Evolutionary conservation across 305 asterid genomes (phyloP).

Genomic region (Solanum aculeatissimum): DNA sequence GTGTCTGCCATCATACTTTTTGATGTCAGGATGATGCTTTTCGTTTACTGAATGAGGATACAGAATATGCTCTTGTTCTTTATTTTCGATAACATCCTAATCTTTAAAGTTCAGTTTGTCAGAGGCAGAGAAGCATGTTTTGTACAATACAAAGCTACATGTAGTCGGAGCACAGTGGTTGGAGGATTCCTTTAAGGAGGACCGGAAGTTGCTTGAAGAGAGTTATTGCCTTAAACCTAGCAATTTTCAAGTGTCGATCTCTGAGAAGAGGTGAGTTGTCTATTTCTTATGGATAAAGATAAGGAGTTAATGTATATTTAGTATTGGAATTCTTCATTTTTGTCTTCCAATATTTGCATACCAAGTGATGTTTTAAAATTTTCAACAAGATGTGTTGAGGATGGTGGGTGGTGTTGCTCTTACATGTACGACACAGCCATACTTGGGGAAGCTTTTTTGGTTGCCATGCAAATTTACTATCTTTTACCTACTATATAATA

Average conservation of each 20-base stretch:
- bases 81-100: background rate
- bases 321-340: background rate
- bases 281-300: background rate
- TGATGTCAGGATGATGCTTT: background rate
- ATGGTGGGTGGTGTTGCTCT: background rate
- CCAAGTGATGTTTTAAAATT: background rate
- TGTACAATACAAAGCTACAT: constrained; percentile 39
- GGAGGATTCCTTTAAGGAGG: constrained; percentile 55
- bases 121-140: constrained; percentile 32
- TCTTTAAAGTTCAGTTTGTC: constrained; percentile 46
- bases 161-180: constrained; percentile 68
- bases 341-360: background rate
- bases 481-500: background rate
- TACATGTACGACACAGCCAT: background rate
- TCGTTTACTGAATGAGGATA: background rate
- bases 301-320: background rate
- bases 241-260: constrained; percentile 20
- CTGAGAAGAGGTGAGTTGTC: constrained; percentile 35
- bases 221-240: constrained; percentile 50
- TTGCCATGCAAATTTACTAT: background rate
- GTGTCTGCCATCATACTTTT: background rate
- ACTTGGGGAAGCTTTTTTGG: background rate
- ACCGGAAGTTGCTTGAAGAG: constrained; percentile 50
- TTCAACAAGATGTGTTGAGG: background rate
- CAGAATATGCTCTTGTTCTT: background rate